Evolutionary conservation across 352 stramenopile genomes (phyloP), one percentile per base, ranked within the genome.

Genomic region (Globisporangium lucens): DNA sequence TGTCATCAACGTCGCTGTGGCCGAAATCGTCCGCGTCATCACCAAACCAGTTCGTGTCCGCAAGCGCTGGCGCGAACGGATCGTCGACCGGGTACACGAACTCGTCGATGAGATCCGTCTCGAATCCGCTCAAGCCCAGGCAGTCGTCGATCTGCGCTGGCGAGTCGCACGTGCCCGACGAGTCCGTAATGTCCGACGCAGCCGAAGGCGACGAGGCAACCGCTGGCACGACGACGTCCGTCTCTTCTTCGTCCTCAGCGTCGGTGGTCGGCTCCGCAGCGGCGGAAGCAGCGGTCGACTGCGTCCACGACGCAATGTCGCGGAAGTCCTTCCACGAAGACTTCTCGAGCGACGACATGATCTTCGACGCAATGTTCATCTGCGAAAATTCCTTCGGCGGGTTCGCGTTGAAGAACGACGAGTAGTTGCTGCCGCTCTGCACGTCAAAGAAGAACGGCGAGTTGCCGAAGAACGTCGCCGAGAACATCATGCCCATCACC

Each of bases 401-500:
- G 56, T 91, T 80, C 4, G 84, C 85, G 30, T 80, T 80, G 56
- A 95, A 95, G 71, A 90, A 93, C 49, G 86, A 94, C 69, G 79
- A 85, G 62, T 94, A 93, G 58, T 83, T 91, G 65, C 75, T 89
- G 65, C 85, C 87, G 49, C 69, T 90, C 49, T 85, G 86, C 29
- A 93, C 72, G 53, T 89, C 90, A 55, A 88, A 82, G 20, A 90
- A 84, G n/a, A 78, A 80, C 24, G 88, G 75, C 38, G 76, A 82
- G 66, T 93, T 89, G 36, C 88, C 88, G 60, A 90, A 94, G 66
- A 93, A 94, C 17, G 82, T 92, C 47, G 93, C 84, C 7, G 83
- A 93, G 56, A 95, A 93, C 78, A 95, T 93, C 72, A 95, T 87
- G 8, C 86, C 88, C 72, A 93, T 93, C 77, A 95, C 91, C 88